Base-by-base conservation (phyloP, 495 filamentous ascomycete species). In the Chaetomium cochliodes region DNA sequence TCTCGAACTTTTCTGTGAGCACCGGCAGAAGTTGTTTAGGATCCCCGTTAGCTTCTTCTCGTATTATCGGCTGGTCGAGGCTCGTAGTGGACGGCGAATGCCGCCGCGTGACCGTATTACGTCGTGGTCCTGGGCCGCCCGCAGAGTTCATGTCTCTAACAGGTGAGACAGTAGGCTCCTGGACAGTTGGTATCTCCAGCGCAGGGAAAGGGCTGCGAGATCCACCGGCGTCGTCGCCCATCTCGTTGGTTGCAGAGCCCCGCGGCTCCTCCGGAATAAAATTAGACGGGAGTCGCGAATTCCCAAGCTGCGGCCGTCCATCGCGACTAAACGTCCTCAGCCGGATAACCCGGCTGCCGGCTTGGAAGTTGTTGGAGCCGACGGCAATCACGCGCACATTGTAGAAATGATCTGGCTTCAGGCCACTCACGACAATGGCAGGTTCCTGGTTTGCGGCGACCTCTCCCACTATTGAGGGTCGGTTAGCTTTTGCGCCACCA, bases 351-450 rank as follows among this genome's bases (percentile, higher is more conserved):
- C 85, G 85, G 73, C 94, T 96, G 8, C 90, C 88, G 1, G 92
- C 91, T 70, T 96, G 92, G 66, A 98, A 96, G 74, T 94, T 93
- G 62, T 92, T 89, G 8, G 88, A 85, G 56, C 92, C 96, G 30
- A 94, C 86, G 12, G 92, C 91, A 66, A 97, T 88, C 47, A 97
- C 91, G 58, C 96, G 88, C 15, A 98, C 87, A 64, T 92, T 92
- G 77, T 98, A 98, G 65, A 90, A 96, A 72, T 89, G 89, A 55
- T 90, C 85, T 0, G 94, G 92, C 64, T 90, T 87, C 18, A 98
- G 81, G 46, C 92, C 90, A 7, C 86, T 88, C 60, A 98, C 91
- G 57, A 90, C 92, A 58, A 98, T 91, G 22, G 92, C 91, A 3
- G 92, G 92, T 77, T 98, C 94, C 64, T 88, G 84, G 67, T 88